phyloP scores from a whole-genome alignment of 2,329 filamentous ascomycete species.

The Pseudocercospora pini-densiflorae region DNA sequence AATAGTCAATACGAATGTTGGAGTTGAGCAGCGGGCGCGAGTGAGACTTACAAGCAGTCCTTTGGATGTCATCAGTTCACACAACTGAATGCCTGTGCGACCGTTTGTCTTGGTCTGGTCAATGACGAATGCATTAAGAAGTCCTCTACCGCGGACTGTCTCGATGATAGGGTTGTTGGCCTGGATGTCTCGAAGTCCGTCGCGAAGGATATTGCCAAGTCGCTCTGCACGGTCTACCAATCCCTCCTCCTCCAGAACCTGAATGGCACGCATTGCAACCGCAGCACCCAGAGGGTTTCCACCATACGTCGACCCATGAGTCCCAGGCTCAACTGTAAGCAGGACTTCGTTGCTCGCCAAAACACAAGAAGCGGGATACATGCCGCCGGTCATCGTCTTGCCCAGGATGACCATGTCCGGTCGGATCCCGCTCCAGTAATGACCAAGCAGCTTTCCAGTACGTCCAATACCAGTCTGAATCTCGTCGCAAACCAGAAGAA shows the following conservation, averaged over 20 bases:
- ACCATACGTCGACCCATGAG: slow-evolving; percentile 94
- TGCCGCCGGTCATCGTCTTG: slow-evolving; percentile 95
- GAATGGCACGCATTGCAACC: slow-evolving; percentile 89
- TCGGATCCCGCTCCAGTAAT: slow-evolving; percentile 91
- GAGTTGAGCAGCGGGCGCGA: slow-evolving; percentile 37
- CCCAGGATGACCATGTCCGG: slow-evolving; percentile 91
- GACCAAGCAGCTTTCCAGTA: slow-evolving; percentile 90
- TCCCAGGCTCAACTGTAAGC: slow-evolving; percentile 93
- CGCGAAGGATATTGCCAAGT: slow-evolving; percentile 80
- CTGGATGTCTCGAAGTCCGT: slow-evolving; percentile 73
- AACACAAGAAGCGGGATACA: slow-evolving; percentile 97
- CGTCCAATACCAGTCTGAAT: slow-evolving; percentile 96
- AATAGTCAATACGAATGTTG: neutral
- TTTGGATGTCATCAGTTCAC: slow-evolving; percentile 91
- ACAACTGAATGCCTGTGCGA: slow-evolving; percentile 92
- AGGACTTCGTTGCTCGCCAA: slow-evolving; percentile 87
- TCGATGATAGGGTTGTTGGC: slow-evolving; percentile 71
- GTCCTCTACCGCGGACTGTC: slow-evolving; percentile 83
- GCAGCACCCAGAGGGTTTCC: slow-evolving; percentile 94
- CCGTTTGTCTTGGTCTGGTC: slow-evolving; percentile 84
- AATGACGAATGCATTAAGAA: slow-evolving; percentile 93
- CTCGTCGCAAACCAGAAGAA: slow-evolving; percentile 94
- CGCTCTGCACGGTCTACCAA: slow-evolving; percentile 80
- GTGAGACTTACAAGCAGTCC: slow-evolving; percentile 72
- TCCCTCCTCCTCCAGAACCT: slow-evolving; percentile 88